Evolutionary conservation across 805 yeast species (phyloP).

Genomic region (Candida rishiriensis): DNA sequence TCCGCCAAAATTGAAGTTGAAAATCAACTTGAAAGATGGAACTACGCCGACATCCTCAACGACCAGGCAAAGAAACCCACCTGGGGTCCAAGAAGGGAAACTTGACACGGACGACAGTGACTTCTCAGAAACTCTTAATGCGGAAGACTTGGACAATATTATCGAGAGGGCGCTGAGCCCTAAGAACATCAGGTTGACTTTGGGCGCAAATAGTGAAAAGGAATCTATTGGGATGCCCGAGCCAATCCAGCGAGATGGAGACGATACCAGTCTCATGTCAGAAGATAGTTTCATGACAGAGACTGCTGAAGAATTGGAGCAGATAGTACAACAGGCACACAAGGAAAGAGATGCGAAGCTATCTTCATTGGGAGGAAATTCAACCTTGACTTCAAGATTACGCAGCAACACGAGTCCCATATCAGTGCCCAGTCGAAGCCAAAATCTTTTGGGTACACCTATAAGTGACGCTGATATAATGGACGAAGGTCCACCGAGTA

Average conservation of each 20-base stretch:
- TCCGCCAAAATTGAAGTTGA: conserved; percentile 6
- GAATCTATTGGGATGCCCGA: too few relatives aligned
- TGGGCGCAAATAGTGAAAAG: too few relatives aligned
- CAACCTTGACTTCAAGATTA: not conserved
- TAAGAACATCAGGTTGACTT: too few relatives aligned
- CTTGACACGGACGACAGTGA: not conserved
- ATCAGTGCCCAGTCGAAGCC: too few relatives aligned
- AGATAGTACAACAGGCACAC: not conserved
- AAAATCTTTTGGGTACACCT: too few relatives aligned
- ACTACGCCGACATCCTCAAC: not conserved
- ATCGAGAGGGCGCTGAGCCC: not conserved
- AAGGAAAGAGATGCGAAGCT: not conserved
- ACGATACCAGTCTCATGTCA: too few relatives aligned
- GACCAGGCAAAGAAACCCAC: too few relatives aligned
- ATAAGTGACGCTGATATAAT: too few relatives aligned
- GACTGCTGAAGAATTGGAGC: too few relatives aligned
- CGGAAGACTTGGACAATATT: not conserved
- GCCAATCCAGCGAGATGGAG: too few relatives aligned
- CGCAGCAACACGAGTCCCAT: not conserved
- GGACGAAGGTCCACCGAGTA: too few relatives aligned
- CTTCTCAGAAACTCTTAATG: conserved; percentile 1
- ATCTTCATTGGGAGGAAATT: not conserved
- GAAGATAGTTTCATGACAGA: too few relatives aligned
- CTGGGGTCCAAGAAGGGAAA: not conserved
- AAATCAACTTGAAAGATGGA: conserved; percentile 7